Conservation (phyloP, 371 early-diverging fungal genomes). For the Dichotomocladium elegans region DNA sequence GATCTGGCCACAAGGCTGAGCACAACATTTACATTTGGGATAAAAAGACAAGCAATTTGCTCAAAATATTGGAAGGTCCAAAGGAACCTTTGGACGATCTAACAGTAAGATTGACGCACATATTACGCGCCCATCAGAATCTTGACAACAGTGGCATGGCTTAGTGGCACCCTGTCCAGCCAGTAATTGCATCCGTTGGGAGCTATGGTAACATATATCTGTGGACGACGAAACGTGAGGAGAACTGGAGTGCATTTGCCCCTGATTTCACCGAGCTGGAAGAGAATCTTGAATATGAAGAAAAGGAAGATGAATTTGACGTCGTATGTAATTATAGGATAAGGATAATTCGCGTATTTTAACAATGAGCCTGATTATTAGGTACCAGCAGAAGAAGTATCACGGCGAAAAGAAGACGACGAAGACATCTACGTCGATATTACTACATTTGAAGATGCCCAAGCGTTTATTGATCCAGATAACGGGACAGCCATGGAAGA, state of each 20-base stretch:
- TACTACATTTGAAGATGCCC: constrained; percentile 59
- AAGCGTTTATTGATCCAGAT: constrained; percentile 65
- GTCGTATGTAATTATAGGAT: constrained; percentile 34
- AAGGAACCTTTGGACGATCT: constrained; percentile 84
- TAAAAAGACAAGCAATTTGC: constrained; percentile 70
- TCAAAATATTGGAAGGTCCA: constrained; percentile 90
- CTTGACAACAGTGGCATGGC: no score
- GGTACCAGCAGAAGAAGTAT: constrained; percentile 48
- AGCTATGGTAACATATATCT: constrained; percentile 78
- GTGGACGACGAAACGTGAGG: constrained; percentile 82
- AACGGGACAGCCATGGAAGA: constrained; percentile 48
- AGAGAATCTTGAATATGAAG: constrained; percentile 88
- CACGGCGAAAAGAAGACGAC: constrained; percentile 47
- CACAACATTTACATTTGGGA: constrained; percentile 96
- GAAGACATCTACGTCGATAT: constrained; percentile 59
- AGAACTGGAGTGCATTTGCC: constrained; percentile 92
- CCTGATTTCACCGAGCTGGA: constrained; percentile 89
- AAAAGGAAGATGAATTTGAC: constrained; percentile 93
- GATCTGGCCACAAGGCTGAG: constrained; percentile 74
- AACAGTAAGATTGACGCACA: constrained; percentile 64
- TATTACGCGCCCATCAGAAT: no score
- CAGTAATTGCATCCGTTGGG: constrained; percentile 81
- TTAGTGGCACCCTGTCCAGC: constrained; percentile 87
- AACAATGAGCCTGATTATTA: constrained; percentile 6
- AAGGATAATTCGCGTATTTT: not conserved